These are phyloP conservation scores for Lippia alba DNA, from an alignment of 305 asterid species.

Conservation along the genomic window DNA sequence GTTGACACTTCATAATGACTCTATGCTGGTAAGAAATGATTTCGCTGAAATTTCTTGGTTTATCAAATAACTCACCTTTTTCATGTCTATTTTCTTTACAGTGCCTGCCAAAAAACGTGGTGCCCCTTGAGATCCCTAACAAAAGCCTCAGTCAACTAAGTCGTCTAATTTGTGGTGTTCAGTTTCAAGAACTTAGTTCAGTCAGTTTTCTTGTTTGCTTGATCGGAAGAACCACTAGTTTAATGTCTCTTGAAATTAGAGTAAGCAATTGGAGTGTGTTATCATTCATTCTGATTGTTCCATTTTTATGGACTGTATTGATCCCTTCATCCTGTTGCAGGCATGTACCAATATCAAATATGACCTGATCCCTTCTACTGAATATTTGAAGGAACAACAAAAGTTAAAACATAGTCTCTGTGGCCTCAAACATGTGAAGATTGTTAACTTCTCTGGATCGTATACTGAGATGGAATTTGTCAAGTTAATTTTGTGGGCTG, in stretches of 20 bases:
- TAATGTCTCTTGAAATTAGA: neutral
- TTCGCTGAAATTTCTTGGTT: neutral
- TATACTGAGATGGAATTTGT: neutral
- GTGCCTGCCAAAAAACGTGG: neutral
- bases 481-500: neutral
- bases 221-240: constrained; percentile 6
- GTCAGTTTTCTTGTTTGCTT: constrained; percentile 9
- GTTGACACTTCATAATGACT: neutral
- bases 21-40: neutral
- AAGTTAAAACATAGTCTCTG: neutral
- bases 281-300: neutral
- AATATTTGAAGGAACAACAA: neutral
- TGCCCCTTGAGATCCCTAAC: too few species aligned
- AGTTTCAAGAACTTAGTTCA: too few species aligned
- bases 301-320: too few species aligned
- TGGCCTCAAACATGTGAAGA: neutral
- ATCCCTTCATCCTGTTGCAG: neutral
- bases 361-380: neutral
- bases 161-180: too few species aligned
- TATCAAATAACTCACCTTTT: neutral
- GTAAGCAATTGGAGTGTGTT: neutral
- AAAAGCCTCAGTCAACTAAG: too few species aligned
- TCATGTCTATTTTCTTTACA: neutral
- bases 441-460: neutral
- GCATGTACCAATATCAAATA: neutral